Base-by-base conservation (phyloP, 208 protist genomes). In the Leptomonas seymouri region DNA sequence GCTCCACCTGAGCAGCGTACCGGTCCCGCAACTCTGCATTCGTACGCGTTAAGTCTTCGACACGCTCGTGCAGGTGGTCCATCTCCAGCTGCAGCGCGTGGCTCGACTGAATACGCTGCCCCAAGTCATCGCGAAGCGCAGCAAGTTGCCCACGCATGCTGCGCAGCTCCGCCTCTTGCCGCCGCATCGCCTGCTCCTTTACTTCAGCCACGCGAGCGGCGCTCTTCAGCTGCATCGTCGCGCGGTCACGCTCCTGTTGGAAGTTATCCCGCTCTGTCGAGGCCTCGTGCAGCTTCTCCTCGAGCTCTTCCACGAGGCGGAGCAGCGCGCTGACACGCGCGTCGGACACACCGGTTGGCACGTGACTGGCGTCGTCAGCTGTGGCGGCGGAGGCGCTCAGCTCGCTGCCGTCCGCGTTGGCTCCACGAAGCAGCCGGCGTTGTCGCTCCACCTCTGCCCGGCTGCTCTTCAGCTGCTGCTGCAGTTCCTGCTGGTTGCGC, bases 261-360 rank as follows among this genome's bases (percentile, higher is more conserved):
- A 81, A 44, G 15, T 3, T 54, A 49, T 86, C 71, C 9, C 72
- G 82, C 49, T 87, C 82, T 20, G 48, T 25, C 54, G 51, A 31
- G 15, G 80, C 57, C 31, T 66, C 72, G 0, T 64, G 66, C 41
- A 85, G 50, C 60, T 62, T 66, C 36, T 55, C 75, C 50, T 86
- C 80, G 14, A 86, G 64, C 64, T 59, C 56, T 44, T 82, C 82
- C 41, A 55, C 68, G 48, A 64, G 70, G 41, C 57, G 67, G 36
- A 88, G 74, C 25, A 91, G 61, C 25, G 64, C 74, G 63, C 76
- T 81, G 55, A 92, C 71, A 16, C 75, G 81, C 8, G 76, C 84
- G 59, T 87, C 86, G 12, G 56, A 18, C 15, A 59, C 36, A 23
- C 30, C 42, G 20, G 48, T 46, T 15, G 56, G 30, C 28, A 46